A percentile compares a stretch with the other conserved stretches of the same genome.
These are phyloP conservation scores for Phycomyces nitens DNA, from an alignment of 192 early-diverging fungal genomes.

Conservation along the genomic window DNA sequence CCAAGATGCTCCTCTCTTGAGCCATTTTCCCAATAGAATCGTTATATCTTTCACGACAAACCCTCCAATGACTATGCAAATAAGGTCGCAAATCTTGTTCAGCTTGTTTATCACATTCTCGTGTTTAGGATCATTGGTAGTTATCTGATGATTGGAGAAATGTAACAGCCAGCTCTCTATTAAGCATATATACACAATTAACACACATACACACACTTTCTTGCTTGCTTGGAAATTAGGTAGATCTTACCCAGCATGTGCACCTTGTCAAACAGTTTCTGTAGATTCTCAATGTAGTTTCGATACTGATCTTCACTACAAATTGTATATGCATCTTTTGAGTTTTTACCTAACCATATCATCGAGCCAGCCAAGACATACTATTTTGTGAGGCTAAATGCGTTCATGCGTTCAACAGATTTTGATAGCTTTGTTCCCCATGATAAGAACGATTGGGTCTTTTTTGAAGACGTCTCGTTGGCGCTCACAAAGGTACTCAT, in stretches of 20 bases:
- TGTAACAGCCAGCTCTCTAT: constrained; percentile 32
- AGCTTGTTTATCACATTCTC: constrained; percentile 18
- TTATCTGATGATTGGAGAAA: constrained; percentile 11
- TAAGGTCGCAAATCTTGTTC: constrained; percentile 19
- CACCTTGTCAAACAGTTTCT: constrained; percentile 25
- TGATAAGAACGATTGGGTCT: constrained; percentile 26
- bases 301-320: constrained; percentile 36
- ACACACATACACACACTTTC: background rate
- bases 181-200: background rate
- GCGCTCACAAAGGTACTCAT: background rate
- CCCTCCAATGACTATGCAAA: constrained; percentile 28
- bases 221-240: no score
- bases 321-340: background rate
- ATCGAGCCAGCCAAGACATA: background rate
- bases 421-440: constrained; percentile 39
- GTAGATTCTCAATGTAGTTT: constrained; percentile 31
- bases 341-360: background rate
- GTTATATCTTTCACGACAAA: constrained; percentile 34
- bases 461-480: background rate
- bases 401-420: constrained; percentile 41
- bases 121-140: constrained; percentile 12
- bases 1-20: constrained; percentile 36
- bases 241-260: constrained; percentile 29
- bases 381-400: constrained; percentile 31
- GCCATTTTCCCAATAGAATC: constrained; percentile 36